Evolutionary conservation across 2,329 filamentous ascomycete species (phyloP), one percentile per base, ranked within the genome.

Genomic region (Aspergillus fijiensis): DNA sequence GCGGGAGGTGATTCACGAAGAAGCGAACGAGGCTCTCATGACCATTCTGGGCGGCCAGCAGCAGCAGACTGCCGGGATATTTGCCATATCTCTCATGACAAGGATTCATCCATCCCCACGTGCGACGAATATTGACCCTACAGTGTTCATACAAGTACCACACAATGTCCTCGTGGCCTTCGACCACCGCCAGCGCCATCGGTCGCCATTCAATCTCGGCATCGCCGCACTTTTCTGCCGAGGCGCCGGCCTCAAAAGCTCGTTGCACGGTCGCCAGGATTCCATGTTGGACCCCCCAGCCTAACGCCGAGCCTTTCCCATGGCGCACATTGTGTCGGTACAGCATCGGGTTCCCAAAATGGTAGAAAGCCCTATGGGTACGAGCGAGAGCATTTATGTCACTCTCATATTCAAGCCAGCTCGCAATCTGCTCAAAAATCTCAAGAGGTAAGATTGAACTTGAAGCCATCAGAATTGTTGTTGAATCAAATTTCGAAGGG

Each of bases 1-100:
- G 51, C 31, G 51, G 51, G 19, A 53, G 31, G 7, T 53, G 51
- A 16, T 53, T 35, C 33, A 53, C 39, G 51, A 53, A 53, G 19
- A 42, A 42, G n/a, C 51, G 51, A 31, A 2, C 51, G n/a, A 53
- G 51, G 11, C 14, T 2, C 14, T 53, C 51, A 42, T 53, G 51
- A n/a, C 51, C 51, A n/a, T 45, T 16, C 6, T 19, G 19, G 33
- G 33, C 31, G 11, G 51, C 51, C 51, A 53, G 51, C 5, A 42
- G 25, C 7, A 53, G 12, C 31, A 53, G 21, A 12, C 51, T 53
- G 6, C 51, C 51, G 4, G 51, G 12, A 29, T 3, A 4, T 14
- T 4, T 51, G 9, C 16, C 3, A 39, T 53, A 39, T 0, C 4
- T 5, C 31, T 21, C 4, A 25, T 53, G 9, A 16, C 12, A 21